A percentile compares a stretch with the other conserved stretches of the same genome.
These are phyloP conservation scores for Saccharomycopsis capsularis DNA, from an alignment of 805 yeast genomes.

Conservation along the genomic window DNA sequence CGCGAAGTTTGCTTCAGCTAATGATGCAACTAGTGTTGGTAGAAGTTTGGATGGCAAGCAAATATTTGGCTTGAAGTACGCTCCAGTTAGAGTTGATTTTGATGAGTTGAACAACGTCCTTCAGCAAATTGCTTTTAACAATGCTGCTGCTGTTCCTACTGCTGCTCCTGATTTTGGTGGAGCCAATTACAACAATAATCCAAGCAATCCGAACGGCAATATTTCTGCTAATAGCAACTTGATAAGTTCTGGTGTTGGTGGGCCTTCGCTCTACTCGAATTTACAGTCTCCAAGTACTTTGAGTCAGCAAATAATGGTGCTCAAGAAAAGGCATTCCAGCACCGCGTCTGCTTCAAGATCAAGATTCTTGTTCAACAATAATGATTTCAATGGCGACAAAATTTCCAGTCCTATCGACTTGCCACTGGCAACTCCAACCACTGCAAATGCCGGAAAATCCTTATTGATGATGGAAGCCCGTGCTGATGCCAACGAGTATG, in stretches of 20 bases:
- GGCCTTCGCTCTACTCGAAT: neutral
- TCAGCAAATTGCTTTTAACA: slow-evolving; percentile 4
- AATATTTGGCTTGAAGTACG: slow-evolving; percentile 17
- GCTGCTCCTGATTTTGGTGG: neutral
- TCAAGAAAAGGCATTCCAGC: slow-evolving; percentile 18
- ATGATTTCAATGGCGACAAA: slow-evolving; percentile 14
- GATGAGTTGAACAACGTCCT: slow-evolving; percentile 4
- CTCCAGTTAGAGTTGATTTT: slow-evolving; percentile 15
- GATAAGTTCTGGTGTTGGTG: slow-evolving; percentile 4
- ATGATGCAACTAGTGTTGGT: slow-evolving; percentile 15
- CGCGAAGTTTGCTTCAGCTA: slow-evolving; percentile 8
- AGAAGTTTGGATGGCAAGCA: slow-evolving; percentile 14
- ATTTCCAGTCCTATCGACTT: slow-evolving; percentile 14
- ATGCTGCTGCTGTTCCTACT: neutral
- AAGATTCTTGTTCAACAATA: slow-evolving; percentile 12
- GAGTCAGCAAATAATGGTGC: slow-evolving; percentile 9
- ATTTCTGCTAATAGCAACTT: neutral
- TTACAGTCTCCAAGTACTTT: slow-evolving; percentile 6
- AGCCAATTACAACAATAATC: neutral
- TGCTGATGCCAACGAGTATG: slow-evolving; percentile 41
- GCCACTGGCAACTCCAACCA: slow-evolving; percentile 23
- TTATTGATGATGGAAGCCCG: slow-evolving; percentile 40
- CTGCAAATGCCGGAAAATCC: slow-evolving; percentile 35
- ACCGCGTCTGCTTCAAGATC: slow-evolving; percentile 12
- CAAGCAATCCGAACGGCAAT: neutral